These are phyloP conservation scores for Astrothelium subdiscretum DNA, from an alignment of 495 filamentous ascomycete genomes.

Conservation along the genomic window DNA sequence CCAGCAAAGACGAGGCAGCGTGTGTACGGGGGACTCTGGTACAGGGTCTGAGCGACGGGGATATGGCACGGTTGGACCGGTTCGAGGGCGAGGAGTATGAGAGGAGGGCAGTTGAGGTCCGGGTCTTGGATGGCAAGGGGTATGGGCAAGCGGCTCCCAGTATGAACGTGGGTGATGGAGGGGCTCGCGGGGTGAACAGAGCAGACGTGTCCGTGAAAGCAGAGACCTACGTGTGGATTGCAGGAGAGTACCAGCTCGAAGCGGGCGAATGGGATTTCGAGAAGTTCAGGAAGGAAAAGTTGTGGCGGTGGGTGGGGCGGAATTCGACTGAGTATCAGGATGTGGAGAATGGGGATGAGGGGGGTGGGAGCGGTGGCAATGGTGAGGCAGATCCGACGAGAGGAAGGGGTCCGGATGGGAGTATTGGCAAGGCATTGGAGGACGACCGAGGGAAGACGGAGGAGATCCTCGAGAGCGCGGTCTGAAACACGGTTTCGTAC, in stretches of 20 bases:
- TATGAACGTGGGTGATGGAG: conserved; percentile 28
- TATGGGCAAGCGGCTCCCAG: conserved; percentile 22
- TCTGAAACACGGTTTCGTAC: conserved; percentile 14
- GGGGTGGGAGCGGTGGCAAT: conserved; percentile 15
- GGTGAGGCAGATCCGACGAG: conserved; percentile 24
- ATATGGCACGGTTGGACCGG: conserved; percentile 62
- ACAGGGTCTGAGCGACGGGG: conserved; percentile 63
- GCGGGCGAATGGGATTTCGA: conserved; percentile 68
- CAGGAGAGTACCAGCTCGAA: conserved; percentile 41
- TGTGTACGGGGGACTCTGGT: conserved; percentile 73
- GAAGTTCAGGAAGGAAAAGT: conserved; percentile 24
- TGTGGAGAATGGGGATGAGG: conserved; percentile 27
- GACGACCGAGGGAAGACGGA: conserved; percentile 16
- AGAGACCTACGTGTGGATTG: conserved; percentile 69
- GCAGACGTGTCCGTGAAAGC: conserved; percentile 25
- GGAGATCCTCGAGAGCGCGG: conserved; percentile 24
- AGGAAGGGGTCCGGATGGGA: conserved; percentile 26
- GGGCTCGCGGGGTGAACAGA: conserved; percentile 39
- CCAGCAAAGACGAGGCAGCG: conserved; percentile 17
- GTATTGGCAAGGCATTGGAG: conserved; percentile 22
- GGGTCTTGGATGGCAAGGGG: conserved; percentile 26
- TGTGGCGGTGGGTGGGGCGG: conserved; percentile 22
- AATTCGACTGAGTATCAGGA: conserved; percentile 4
- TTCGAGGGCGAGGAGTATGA: conserved; percentile 77
- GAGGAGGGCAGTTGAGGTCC: conserved; percentile 42